These are phyloP conservation scores for Moesziomyces globuligerus DNA, from an alignment of 1,284 basidiomycete genomes.

Conservation along the genomic window DNA sequence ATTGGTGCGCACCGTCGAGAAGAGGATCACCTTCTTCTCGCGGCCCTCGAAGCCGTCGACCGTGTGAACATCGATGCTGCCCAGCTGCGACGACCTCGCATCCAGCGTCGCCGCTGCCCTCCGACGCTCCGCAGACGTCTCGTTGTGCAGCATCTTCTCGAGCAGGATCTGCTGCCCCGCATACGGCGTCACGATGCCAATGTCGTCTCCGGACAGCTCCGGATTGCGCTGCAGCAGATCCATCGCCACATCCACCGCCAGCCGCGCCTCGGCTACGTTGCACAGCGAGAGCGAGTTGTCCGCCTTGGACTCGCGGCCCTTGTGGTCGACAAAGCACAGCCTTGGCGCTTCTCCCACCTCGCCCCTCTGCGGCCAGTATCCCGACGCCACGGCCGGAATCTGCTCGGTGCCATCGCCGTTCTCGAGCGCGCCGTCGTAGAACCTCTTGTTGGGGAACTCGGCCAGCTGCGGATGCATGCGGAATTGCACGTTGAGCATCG, in stretches of 20 bases:
- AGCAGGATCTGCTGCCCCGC: constrained; percentile 58
- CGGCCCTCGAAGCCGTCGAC: constrained; percentile 95
- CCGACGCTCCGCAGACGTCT: constrained; percentile 24
- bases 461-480: constrained; percentile 93
- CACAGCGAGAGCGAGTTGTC: constrained; percentile 54
- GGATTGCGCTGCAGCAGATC: constrained; percentile 57
- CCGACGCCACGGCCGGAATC: constrained; percentile 46
- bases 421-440: constrained; percentile 78
- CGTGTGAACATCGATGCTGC: constrained; percentile 84
- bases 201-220: constrained; percentile 50
- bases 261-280: constrained; percentile 53
- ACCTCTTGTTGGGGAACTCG: constrained; percentile 82
- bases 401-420: constrained; percentile 73
- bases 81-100: constrained; percentile 47
- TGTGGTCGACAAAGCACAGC: constrained; percentile 54
- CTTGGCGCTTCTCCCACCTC: constrained; percentile 3
- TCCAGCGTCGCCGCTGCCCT: constrained; percentile 13
- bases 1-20: constrained; percentile 85
- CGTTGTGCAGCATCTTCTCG: constrained; percentile 52
- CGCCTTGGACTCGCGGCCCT: constrained; percentile 41
- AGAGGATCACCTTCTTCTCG: constrained; percentile 93
- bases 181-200: constrained; percentile 65
- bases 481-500: constrained; percentile 89
- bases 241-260: constrained; percentile 64
- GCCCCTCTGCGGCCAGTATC: constrained; percentile 27